Base-by-base conservation (phyloP, 2,329 filamentous ascomycete genomes). In the Sclerotinia borealis region DNA sequence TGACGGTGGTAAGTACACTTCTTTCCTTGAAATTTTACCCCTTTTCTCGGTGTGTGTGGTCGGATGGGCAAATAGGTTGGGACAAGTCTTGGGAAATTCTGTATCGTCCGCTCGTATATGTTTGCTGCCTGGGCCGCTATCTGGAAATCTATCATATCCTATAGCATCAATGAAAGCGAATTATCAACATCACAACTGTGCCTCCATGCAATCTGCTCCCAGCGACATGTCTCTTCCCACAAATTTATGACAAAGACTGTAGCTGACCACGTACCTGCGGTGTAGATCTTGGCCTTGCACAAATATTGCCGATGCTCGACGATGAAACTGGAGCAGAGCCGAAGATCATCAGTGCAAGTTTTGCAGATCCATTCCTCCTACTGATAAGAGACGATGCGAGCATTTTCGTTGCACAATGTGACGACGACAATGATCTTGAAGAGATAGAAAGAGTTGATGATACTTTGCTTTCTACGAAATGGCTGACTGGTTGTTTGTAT, bases 261-360 rank as follows among this genome's bases (percentile, higher is more conserved):
- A 64, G 67, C 61, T 68, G 49, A 70, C 59, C 50, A 29, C 48
- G 29, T 54, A 49, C 61, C 55, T 62, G 48, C 63, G 65, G 69
- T 61, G 55, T 71, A 92, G 91, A 96, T 75, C 84, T 99, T 64
- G 91, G 89, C 13, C 82, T 99, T 60, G 88, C 88, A 51, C 93
- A 98, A 72, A 98, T 99, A 61, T 83, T 97, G 56, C 92, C 93
- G 0, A 92, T 98, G 83, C 85, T 91, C 66, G 95, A 98, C 70
- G 95, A 96, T 71, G 91, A 95, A 68, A 93, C 88, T 0, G 92
- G 90, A 15, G 87, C 85, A 25, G 91, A 96, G 71, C 88, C 91
- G 5, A 83, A 88, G 60, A 88, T 95, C 48, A 79, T 92, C 51
- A 89, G 86, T 71, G 89, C 91, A 43, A 96, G 90, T 73, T 93